Conservation (phyloP, 768 basidiomycete genomes). For the Mycena polygramma region DNA sequence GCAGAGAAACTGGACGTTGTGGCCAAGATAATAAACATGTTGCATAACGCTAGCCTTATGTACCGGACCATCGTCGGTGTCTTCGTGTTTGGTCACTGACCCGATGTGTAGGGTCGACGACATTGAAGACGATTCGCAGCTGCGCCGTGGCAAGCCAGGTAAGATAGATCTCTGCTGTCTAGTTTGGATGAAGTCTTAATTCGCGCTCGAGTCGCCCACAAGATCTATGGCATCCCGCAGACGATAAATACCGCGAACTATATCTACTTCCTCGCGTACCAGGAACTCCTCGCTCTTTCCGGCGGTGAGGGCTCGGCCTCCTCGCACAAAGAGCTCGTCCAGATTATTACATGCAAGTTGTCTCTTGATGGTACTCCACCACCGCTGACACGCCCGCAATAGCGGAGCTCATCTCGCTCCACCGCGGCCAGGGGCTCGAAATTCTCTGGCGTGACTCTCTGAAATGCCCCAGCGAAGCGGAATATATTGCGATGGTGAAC, state of each 20-base stretch:
- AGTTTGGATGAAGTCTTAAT: too few relatives aligned
- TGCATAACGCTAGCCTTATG: conserved; percentile 94
- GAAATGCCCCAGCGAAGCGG: conserved; percentile 92
- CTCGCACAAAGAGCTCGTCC: conserved; percentile 65
- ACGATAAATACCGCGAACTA: conserved; percentile 98
- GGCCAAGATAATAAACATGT: conserved; percentile 87
- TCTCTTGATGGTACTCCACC: too few relatives aligned
- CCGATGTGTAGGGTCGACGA: conserved; percentile 96
- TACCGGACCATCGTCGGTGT: too few relatives aligned
- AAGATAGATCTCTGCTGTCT: too few relatives aligned
- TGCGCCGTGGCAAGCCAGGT: conserved; percentile 89
- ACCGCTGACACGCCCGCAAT: conserved; percentile 3
- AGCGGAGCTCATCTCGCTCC: conserved; percentile 82
- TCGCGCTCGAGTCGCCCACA: conserved; percentile 88
- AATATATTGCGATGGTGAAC: conserved; percentile 96
- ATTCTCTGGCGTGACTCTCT: conserved; percentile 94
- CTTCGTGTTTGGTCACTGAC: too few relatives aligned
- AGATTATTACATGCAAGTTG: conserved; percentile 84
- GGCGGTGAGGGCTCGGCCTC: conserved; percentile 53
- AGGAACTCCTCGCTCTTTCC: conserved; percentile 74
- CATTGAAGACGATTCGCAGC: conserved; percentile 90
- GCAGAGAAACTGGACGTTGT: conserved; percentile 77
- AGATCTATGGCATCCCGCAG: conserved; percentile 95
- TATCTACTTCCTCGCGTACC: conserved; percentile 93
- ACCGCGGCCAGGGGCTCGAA: conserved; percentile 95